Percentiles rank a stretch among this genome's conserved stretches.
phyloP scores from a whole-genome alignment of 305 asterid species.

The Caryopteris hybrid region DNA sequence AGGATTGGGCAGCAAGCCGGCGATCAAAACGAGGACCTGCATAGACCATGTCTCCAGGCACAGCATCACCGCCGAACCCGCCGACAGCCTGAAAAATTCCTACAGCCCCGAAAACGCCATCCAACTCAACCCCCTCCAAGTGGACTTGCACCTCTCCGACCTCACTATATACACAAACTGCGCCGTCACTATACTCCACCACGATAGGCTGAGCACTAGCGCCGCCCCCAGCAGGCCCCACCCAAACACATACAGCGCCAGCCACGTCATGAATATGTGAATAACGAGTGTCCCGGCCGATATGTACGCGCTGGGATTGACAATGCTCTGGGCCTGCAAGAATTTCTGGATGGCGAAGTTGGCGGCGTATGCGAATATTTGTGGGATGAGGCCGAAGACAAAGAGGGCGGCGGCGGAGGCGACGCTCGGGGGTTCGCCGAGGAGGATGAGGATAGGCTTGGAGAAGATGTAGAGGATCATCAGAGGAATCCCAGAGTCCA shows the following conservation, averaged over 20 bases:
- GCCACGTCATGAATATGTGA: conserved; percentile 37
- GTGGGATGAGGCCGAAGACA: conserved; percentile 44
- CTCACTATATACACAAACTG: conserved; percentile 36
- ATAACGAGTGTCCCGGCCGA: conserved; percentile 31
- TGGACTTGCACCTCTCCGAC: conserved; percentile 26
- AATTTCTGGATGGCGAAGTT: conserved; percentile 47
- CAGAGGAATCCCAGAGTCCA: conserved; percentile 35
- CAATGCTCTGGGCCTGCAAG: conserved; percentile 46
- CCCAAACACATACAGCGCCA: conserved; percentile 28
- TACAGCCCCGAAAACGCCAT: conserved; percentile 42
- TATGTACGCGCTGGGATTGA: conserved; percentile 48
- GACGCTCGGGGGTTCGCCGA: conserved; percentile 33
- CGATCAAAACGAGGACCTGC: conserved; percentile 35
- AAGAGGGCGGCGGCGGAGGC: conserved; percentile 39
- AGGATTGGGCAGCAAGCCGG: conserved; percentile 45
- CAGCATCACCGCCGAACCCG: conserved; percentile 47
- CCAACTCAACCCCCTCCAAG: conserved; percentile 43
- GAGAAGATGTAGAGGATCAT: conserved; percentile 28
- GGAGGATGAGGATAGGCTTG: conserved; percentile 27
- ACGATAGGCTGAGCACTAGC: conserved; percentile 37
- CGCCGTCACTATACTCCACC: conserved; percentile 48
- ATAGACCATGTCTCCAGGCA: conserved; percentile 47
- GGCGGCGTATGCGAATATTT: conserved; percentile 48
- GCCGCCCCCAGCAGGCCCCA: conserved; percentile 53
- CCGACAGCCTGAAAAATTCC: conserved; percentile 38